These are phyloP conservation scores for Nosema granulosis DNA, from an alignment of 371 early-diverging fungal genomes.

Conservation along the genomic window DNA sequence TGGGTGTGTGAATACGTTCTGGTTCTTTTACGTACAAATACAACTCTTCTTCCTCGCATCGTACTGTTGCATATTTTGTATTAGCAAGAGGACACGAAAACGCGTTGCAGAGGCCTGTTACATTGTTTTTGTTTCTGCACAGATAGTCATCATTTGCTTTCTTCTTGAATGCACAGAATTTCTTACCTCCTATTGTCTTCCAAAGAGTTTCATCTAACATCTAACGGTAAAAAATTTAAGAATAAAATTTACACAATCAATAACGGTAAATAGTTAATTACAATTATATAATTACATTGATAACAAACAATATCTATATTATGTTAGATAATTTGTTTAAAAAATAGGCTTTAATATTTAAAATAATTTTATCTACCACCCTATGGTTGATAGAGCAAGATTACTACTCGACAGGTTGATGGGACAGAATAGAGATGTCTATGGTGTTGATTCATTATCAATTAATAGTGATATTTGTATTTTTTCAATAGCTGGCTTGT, in stretches of 20 bases:
- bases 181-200: conserved; percentile 61
- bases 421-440: conserved; percentile 31
- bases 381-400: conserved; percentile 45
- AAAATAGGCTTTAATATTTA: too few species aligned
- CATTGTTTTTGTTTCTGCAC: conserved; percentile 93
- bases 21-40: conserved; percentile 77
- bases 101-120: conserved; percentile 90
- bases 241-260: too few species aligned
- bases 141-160: conserved; percentile 76
- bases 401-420: conserved; percentile 34
- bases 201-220: conserved; percentile 65
- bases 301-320: too few species aligned
- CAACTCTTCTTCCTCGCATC: conserved; percentile 74
- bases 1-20: conserved; percentile 87
- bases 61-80: conserved; percentile 90
- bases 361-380: neutral
- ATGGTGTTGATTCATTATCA: neutral
- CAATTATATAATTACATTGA: too few species aligned
- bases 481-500: conserved; percentile 59
- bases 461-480: conserved; percentile 43
- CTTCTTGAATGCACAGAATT: conserved; percentile 63
- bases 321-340: too few species aligned
- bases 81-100: conserved; percentile 95
- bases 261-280: too few species aligned
- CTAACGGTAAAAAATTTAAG: conserved; percentile 12